Conservation (phyloP, 2,329 filamentous ascomycete genomes). For the Coniella lustricola region DNA sequence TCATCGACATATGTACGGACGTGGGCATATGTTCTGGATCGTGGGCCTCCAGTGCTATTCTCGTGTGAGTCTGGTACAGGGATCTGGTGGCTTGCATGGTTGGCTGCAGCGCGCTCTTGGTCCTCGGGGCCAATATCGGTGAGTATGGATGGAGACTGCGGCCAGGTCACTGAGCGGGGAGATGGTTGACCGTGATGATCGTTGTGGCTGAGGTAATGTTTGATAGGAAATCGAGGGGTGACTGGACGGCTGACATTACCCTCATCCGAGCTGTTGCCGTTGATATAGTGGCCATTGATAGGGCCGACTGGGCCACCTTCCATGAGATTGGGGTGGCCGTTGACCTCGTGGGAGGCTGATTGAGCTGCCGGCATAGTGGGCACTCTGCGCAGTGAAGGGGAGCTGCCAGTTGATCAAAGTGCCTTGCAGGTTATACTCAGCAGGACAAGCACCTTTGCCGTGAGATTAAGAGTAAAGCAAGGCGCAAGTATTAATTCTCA, state of each 20-base stretch:
- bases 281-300: constrained; percentile 4
- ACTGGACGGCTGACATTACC: constrained; percentile 7
- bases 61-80: constrained; percentile 25
- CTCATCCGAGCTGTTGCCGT: constrained; percentile 11
- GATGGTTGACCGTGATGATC: background rate
- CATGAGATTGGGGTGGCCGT: background rate
- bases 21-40: constrained; percentile 25
- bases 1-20: constrained; percentile 24
- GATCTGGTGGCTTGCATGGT: constrained; percentile 22
- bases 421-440: too few relatives aligned
- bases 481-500: too few relatives aligned
- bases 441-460: too few relatives aligned
- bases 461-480: too few relatives aligned
- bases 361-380: background rate
- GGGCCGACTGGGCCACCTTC: constrained; percentile 9
- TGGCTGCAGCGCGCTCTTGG: background rate
- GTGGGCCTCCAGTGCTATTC: constrained; percentile 27
- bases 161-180: constrained; percentile 9
- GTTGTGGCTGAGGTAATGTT: background rate
- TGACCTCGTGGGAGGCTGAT: background rate
- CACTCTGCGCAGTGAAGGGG: background rate
- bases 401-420: background rate
- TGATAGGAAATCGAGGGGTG: constrained; percentile 2
- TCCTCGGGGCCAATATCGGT: background rate
- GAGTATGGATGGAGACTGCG: constrained; percentile 3